Evolutionary conservation across 768 basidiomycete genomes (phyloP), one percentile per base, ranked within the genome.

Genomic region (Trametes punicea): DNA sequence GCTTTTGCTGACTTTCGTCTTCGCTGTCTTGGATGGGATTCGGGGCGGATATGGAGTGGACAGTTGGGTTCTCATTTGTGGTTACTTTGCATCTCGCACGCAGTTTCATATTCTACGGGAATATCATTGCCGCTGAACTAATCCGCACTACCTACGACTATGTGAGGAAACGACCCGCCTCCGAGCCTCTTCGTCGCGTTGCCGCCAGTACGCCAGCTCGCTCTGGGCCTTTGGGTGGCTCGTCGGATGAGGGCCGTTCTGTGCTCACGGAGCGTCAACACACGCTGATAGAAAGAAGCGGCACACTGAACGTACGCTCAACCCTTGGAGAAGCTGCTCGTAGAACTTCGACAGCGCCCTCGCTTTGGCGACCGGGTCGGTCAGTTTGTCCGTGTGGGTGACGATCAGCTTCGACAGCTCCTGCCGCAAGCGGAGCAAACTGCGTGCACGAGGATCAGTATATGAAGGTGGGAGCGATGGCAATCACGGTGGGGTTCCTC

Each of bases 151-250:
- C 5, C 61, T 51, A 11, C 57, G 62, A 21, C 57, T 54, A 11
- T 54, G 44, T 20, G 63, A 63, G 4, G 66, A 64, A 1, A 55
- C 54, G 23, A 74, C 59, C 48, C 75, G 65, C 31, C 77, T 65
- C 29, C 78, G 69, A 18, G 90, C 83, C 62, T 90, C 86, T 66
- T 94, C 93, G 64, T 93, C 90, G 53, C 88, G 77, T 61, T 91
- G 84, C 3, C 88, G 80, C 89, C 93, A 97, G 69, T 86, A 93
- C 4, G 82, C 83, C 36, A 93, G 80, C 65, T 98, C 95, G 55
- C 82, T 81, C 67, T 96, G 94, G 1, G 88, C 79, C 68, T 92
- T 92, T 1, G 88, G 83, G 68, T 97, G 94, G 6, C 84, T 85
- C 2, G 82, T 84, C 40, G 84, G 76, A 40, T 83, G 84, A 1